Evolutionary conservation across 768 basidiomycete genomes (phyloP).

Genomic region (Naganishia friedmannii): DNA sequence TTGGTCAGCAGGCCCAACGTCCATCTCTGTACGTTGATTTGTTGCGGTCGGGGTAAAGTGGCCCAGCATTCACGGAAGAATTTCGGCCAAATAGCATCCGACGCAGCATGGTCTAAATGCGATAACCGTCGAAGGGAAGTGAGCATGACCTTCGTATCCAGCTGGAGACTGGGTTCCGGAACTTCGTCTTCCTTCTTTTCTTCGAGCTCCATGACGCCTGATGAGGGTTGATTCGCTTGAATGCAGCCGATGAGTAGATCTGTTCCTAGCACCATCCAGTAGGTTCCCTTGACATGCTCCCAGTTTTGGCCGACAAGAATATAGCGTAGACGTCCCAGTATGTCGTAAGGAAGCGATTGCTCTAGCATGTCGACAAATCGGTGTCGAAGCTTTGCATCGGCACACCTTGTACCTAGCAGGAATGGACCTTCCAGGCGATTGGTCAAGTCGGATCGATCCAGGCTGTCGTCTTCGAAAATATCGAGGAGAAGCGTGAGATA

Average conservation of each 20-base stretch:
- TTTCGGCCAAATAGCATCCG: conserved; percentile 82
- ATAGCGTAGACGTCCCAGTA: conserved; percentile 78
- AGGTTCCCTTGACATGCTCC: conserved; percentile 85
- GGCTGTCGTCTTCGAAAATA: conserved; percentile 80
- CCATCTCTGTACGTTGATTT: conserved; percentile 80
- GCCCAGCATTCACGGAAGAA: conserved; percentile 83
- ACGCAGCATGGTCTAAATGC: conserved; percentile 71
- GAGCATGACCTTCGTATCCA: conserved; percentile 56
- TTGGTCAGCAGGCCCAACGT: conserved; percentile 86
- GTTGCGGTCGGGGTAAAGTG: conserved; percentile 79
- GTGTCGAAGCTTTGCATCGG: conserved; percentile 72
- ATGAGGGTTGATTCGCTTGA: conserved; percentile 39
- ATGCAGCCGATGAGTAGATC: conserved; percentile 81
- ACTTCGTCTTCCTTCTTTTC: not conserved
- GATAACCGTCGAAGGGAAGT: conserved; percentile 77
- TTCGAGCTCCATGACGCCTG: conserved; percentile 11
- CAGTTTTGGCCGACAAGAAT: conserved; percentile 90
- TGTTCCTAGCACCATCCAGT: conserved; percentile 90
- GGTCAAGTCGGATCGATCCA: conserved; percentile 90
- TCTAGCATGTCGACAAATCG: conserved; percentile 88
- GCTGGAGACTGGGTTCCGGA: conserved; percentile 37
- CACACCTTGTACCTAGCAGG: conserved; percentile 81
- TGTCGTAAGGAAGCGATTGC: conserved; percentile 75
- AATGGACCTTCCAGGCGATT: conserved; percentile 89
- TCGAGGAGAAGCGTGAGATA: conserved; percentile 88